These are phyloP conservation scores for Fusarium siculi DNA, from an alignment of 2,329 filamentous ascomycete species.

Conservation along the genomic window DNA sequence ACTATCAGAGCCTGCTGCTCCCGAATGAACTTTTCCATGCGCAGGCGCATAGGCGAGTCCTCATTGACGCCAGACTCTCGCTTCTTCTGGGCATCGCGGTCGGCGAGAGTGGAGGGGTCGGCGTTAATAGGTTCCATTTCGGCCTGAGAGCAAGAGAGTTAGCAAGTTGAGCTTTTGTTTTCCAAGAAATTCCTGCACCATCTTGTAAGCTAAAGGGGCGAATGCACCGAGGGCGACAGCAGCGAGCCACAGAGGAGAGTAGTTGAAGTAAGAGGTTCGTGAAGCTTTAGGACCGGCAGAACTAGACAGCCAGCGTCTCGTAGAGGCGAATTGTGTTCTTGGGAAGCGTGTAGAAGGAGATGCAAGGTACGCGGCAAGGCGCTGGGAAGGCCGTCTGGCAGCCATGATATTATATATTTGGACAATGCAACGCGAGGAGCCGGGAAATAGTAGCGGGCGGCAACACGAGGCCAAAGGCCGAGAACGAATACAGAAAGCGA, in stretches of 20 bases:
- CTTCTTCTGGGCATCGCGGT: slow-evolving; percentile 84
- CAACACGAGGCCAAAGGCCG: slow-evolving; percentile 8
- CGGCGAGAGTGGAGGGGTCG: slow-evolving; percentile 79
- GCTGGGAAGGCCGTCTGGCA: slow-evolving; percentile 45
- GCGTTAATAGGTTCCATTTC: slow-evolving; percentile 56
- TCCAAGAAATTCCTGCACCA: slow-evolving; percentile 56
- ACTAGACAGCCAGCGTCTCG: slow-evolving; percentile 42
- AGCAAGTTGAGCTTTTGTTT: slow-evolving; percentile 21
- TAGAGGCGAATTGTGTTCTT: slow-evolving; percentile 43
- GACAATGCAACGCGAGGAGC: slow-evolving; percentile 10
- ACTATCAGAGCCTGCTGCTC: slow-evolving; percentile 92
- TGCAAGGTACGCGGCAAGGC: slow-evolving; percentile 45
- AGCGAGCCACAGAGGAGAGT: slow-evolving; percentile 46
- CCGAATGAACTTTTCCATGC: slow-evolving; percentile 97
- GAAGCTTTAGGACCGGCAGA: slow-evolving; percentile 36
- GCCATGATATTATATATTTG: slow-evolving; percentile 47
- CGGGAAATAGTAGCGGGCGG: slow-evolving; percentile 12
- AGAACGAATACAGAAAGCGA: slow-evolving; percentile 16
- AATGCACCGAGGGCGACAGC: slow-evolving; percentile 61
- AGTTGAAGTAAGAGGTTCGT: slow-evolving; percentile 31
- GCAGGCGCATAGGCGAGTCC: slow-evolving; percentile 92
- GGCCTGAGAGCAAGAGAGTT: slow-evolving; percentile 49
- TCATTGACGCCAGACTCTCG: slow-evolving; percentile 74
- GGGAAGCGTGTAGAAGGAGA: slow-evolving; percentile 40
- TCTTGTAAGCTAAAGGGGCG: slow-evolving; percentile 66